These are phyloP conservation scores for Sclerotinia spermophila DNA, from an alignment of 2,329 filamentous ascomycete genomes.

Conservation along the genomic window DNA sequence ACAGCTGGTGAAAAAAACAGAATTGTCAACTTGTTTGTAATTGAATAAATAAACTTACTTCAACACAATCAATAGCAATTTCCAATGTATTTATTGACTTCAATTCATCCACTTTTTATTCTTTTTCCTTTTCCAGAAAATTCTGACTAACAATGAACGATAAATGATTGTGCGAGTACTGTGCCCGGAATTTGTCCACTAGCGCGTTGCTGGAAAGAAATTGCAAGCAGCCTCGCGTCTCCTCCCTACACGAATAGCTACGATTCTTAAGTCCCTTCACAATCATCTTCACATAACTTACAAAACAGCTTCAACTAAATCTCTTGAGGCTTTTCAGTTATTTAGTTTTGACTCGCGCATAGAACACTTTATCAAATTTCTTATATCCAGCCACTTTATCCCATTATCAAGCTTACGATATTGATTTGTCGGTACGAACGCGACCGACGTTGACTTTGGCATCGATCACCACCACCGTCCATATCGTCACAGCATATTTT, in stretches of 20 bases:
- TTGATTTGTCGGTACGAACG: not conserved
- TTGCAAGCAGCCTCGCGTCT: conserved; percentile 8
- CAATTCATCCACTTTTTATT: not conserved
- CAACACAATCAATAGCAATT: not conserved
- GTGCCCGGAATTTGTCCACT: not conserved
- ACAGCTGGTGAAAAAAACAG: not conserved
- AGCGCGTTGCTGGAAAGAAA: conserved; percentile 7
- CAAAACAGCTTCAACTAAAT: not conserved
- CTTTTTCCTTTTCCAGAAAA: not conserved
- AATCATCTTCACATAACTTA: not conserved
- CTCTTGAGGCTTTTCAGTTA: too few species aligned
- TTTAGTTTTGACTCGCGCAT: not conserved
- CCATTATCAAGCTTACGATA: not conserved
- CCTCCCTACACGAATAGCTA: not conserved
- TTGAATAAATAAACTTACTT: not conserved
- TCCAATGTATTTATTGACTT: not conserved
- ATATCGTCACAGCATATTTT: not conserved
- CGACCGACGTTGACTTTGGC: not conserved
- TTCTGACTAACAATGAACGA: not conserved
- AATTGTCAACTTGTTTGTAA: not conserved
- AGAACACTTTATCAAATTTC: not conserved
- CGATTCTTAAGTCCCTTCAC: not conserved
- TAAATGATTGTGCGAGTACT: not conserved
- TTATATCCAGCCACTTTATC: not conserved
- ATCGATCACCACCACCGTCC: not conserved